Conservation (phyloP, 2,329 filamentous ascomycete genomes). For the Clarireedia paspali region DNA sequence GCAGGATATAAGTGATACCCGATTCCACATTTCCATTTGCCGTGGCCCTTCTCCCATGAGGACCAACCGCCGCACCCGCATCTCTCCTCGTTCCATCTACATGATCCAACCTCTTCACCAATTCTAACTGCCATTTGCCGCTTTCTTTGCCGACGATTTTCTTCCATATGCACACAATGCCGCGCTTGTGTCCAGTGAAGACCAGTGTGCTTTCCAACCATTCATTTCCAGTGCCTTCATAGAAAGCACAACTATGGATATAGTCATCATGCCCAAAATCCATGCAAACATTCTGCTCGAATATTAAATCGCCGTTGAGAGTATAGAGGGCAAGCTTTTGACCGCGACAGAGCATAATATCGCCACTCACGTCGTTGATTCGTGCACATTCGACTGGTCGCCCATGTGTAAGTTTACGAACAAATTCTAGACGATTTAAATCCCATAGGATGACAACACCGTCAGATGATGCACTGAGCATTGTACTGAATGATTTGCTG, state of each 20-base stretch:
- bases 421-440: slow-evolving; percentile 80
- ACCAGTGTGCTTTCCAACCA: slow-evolving; percentile 83
- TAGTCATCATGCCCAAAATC: slow-evolving; percentile 55
- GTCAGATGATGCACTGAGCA: slow-evolving; percentile 76
- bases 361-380: slow-evolving; percentile 86
- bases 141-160: slow-evolving; percentile 38
- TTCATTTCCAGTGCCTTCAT: slow-evolving; percentile 86
- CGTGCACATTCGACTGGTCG: slow-evolving; percentile 62
- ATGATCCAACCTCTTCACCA: slow-evolving; percentile 78
- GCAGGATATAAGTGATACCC: slow-evolving; percentile 77
- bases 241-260: slow-evolving; percentile 79
- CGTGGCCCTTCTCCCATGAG: slow-evolving; percentile 15
- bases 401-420: slow-evolving; percentile 60
- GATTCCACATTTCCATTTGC: slow-evolving; percentile 44
- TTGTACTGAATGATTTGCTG: slow-evolving; percentile 79
- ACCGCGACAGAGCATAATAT: slow-evolving; percentile 78
- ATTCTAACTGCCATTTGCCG: slow-evolving; percentile 67
- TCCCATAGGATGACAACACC: slow-evolving; percentile 89
- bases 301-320: slow-evolving; percentile 75
- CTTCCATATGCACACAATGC: slow-evolving; percentile 73
- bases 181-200: slow-evolving; percentile 80
- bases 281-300: slow-evolving; percentile 75
- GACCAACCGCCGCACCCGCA: slow-evolving; percentile 33
- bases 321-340: slow-evolving; percentile 72
- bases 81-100: slow-evolving; percentile 53